Evolutionary conservation across 2,329 filamentous ascomycete genomes (phyloP).

Genomic region (Calonectria multiphialidica): DNA sequence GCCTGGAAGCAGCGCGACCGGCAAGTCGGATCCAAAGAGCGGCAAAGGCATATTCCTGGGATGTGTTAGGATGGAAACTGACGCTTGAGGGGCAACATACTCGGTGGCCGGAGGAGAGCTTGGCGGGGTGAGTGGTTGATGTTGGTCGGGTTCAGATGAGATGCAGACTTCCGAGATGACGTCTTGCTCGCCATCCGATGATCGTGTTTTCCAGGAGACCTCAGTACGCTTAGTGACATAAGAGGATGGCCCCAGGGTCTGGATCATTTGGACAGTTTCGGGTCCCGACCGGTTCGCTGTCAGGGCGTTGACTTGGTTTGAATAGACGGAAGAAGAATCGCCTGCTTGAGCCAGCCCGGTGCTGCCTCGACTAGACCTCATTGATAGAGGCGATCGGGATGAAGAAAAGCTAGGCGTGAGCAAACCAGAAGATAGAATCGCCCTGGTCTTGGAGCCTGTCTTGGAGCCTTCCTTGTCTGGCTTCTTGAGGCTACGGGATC

Average conservation of each 20-base stretch:
- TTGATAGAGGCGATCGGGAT: slow-evolving; percentile 41
- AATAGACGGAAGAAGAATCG: slow-evolving; percentile 32
- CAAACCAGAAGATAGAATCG: slow-evolving; percentile 38
- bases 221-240: slow-evolving; percentile 29
- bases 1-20: slow-evolving; percentile 20
- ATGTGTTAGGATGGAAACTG: not conserved
- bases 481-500: slow-evolving; percentile 48
- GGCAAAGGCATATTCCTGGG: slow-evolving; percentile 29
- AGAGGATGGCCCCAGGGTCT: slow-evolving; percentile 29
- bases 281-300: not conserved
- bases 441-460: slow-evolving; percentile 28
- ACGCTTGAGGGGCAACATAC: not conserved
- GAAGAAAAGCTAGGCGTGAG: slow-evolving; percentile 43
- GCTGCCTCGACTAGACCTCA: slow-evolving; percentile 41
- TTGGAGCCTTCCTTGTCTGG: slow-evolving; percentile 32
- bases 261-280: slow-evolving; percentile 19
- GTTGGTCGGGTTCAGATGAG: slow-evolving; percentile 32
- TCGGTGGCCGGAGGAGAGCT: not conserved
- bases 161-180: slow-evolving; percentile 30
- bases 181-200: slow-evolving; percentile 22
- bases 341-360: slow-evolving; percentile 34
- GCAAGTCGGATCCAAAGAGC: slow-evolving; percentile 30
- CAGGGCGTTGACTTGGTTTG: slow-evolving; percentile 9
- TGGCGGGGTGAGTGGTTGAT: slow-evolving; percentile 30
- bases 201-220: slow-evolving; percentile 18